phyloP scores from a whole-genome alignment of 352 stramenopile genomes.

The Globisporangium cystogenes region DNA sequence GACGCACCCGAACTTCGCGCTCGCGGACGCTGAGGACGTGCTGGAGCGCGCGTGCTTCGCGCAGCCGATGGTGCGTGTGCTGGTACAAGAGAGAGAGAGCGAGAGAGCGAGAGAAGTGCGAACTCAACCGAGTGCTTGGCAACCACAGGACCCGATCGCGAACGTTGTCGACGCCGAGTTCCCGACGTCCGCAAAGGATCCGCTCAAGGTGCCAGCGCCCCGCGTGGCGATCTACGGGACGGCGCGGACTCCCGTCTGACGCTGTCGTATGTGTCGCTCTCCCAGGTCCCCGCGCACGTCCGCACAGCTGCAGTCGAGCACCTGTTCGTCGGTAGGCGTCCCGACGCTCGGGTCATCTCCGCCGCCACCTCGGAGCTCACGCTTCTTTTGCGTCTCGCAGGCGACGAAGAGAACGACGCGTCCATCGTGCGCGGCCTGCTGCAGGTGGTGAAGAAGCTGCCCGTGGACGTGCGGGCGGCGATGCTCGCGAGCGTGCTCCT shows the following conservation, averaged over 20 bases:
- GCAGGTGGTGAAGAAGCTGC: slow-evolving; percentile 44
- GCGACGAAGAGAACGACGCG: slow-evolving; percentile 29
- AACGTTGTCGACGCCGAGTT: slow-evolving; percentile 43
- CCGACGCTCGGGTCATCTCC: neutral
- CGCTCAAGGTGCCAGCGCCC: slow-evolving; percentile 24
- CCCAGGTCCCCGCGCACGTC: slow-evolving; percentile 33
- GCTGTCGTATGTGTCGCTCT: too few relatives aligned
- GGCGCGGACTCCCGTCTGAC: neutral
- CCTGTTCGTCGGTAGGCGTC: slow-evolving; percentile 32
- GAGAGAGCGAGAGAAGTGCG: too few relatives aligned
- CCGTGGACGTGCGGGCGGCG: slow-evolving; percentile 55
- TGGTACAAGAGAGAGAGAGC: too few relatives aligned
- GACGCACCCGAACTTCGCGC: slow-evolving; percentile 11
- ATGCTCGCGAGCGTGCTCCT: slow-evolving; percentile 77
- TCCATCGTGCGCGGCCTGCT: slow-evolving; percentile 57
- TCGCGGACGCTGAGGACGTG: slow-evolving; percentile 44
- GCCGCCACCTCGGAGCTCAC: neutral
- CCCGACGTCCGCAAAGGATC: slow-evolving; percentile 25
- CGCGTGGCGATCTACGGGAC: neutral
- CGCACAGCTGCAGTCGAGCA: slow-evolving; percentile 39
- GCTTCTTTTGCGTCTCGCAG: neutral
- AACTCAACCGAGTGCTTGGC: neutral
- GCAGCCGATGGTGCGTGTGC: slow-evolving; percentile 39
- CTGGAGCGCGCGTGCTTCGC: slow-evolving; percentile 74
- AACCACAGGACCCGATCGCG: slow-evolving; percentile 26